A percentile compares a stretch with the other conserved stretches of the same genome.
Conservation (phyloP, 2,329 filamentous ascomycete species). For the Penicillium janthinellum region DNA sequence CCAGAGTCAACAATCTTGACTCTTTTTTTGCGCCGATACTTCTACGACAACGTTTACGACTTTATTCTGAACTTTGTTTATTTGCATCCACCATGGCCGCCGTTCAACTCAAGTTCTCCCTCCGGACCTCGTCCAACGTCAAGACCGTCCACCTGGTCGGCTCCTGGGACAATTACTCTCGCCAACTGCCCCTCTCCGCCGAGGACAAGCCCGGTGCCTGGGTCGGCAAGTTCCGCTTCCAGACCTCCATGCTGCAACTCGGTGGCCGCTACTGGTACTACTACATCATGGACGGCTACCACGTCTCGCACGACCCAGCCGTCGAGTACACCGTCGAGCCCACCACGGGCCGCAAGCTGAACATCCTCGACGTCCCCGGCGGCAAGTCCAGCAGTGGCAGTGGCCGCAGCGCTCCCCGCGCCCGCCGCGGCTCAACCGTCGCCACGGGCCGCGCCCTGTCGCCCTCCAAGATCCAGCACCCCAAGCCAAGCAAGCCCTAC, state of each 20-base stretch:
- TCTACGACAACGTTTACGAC: conserved; percentile 26
- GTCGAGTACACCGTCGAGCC: conserved; percentile 88
- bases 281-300: conserved; percentile 99
- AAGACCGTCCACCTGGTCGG: conserved; percentile 97
- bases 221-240: conserved; percentile 96
- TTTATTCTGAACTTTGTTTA: too few species aligned
- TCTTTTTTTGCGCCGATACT: conserved; percentile 25
- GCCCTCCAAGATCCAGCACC: conserved; percentile 84
- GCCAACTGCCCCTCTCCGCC: conserved; percentile 91
- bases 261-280: conserved; percentile 99
- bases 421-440: conserved; percentile 58
- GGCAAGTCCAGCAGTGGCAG: conserved; percentile 45
- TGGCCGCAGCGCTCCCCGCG: conserved; percentile 33
- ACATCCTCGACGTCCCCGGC: conserved; percentile 89
- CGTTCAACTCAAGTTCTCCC: conserved; percentile 91
- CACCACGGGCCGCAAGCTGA: conserved; percentile 93
- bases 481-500: conserved; percentile 84
- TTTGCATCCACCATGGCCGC: conserved; percentile 66
- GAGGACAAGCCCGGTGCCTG: conserved; percentile 88
- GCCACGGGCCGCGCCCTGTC: conserved; percentile 87
- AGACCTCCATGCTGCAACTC: conserved; percentile 79
- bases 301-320: conserved; percentile 93
- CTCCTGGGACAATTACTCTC: conserved; percentile 96
- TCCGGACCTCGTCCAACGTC: conserved; percentile 93
- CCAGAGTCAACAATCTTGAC: conserved; percentile 16